phyloP scores from a whole-genome alignment of 208 protist genomes.

The Kentomonas sorsogonicus region DNA sequence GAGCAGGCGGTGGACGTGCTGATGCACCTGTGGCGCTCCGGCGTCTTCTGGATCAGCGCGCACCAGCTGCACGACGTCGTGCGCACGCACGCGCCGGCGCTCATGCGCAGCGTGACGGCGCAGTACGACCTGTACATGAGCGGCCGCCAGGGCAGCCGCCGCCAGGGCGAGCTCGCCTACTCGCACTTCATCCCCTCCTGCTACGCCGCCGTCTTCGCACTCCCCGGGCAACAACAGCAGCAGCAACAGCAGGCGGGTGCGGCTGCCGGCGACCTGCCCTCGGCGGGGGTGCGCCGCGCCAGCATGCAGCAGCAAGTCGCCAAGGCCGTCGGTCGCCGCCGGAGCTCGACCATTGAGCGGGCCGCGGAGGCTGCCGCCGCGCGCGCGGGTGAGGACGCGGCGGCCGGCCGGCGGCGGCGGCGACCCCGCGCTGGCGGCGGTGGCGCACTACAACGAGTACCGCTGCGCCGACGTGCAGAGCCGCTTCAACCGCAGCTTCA shows the following conservation, averaged over 20 bases:
- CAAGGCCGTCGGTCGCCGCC: too few relatives aligned
- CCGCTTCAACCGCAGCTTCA: constrained; percentile 19
- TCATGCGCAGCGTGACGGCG: constrained; percentile 12
- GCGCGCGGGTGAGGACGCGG: too few relatives aligned
- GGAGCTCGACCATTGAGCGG: too few relatives aligned
- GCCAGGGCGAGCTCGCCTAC: too few relatives aligned
- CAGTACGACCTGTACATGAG: constrained; percentile 19
- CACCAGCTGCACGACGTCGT: constrained; percentile 20
- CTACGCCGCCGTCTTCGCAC: too few relatives aligned
- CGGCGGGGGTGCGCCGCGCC: too few relatives aligned
- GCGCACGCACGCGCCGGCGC: constrained; percentile 14
- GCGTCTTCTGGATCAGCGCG: constrained; percentile 13
- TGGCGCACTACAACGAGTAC: constrained; percentile 13
- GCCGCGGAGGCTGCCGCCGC: too few relatives aligned
- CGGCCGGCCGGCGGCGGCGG: not conserved
- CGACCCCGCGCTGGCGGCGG: not conserved
- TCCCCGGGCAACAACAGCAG: too few relatives aligned
- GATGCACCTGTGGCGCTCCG: constrained; percentile 9
- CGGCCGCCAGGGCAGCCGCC: constrained; percentile 10
- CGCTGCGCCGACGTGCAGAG: constrained; percentile 12
- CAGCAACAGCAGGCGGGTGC: too few relatives aligned
- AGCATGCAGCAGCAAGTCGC: too few relatives aligned
- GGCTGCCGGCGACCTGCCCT: too few relatives aligned
- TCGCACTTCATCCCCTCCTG: too few relatives aligned
- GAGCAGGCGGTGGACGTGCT: constrained; percentile 15